Percentiles rank a stretch among this genome's conserved stretches.
These are phyloP conservation scores for Scedosporium aurantiacum DNA, from an alignment of 2,329 filamentous ascomycete species.

Conservation along the genomic window DNA sequence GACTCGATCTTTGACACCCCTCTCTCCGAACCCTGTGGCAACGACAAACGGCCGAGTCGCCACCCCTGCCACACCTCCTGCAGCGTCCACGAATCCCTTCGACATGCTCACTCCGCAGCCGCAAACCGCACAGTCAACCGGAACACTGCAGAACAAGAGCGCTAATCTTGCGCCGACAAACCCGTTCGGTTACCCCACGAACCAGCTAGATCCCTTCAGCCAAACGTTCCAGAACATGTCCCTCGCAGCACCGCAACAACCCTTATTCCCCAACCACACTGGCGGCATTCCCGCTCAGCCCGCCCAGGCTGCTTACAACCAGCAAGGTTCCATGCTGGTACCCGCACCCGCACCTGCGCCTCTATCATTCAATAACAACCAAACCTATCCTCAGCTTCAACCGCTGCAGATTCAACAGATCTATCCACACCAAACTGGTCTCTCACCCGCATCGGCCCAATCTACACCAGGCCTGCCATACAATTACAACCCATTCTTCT, in stretches of 20 bases:
- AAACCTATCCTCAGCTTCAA: slow-evolving; percentile 16
- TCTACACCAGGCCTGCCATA: neutral
- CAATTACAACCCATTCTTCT: slow-evolving; percentile 3
- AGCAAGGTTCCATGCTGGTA: slow-evolving; percentile 45
- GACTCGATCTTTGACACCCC: slow-evolving; percentile 44
- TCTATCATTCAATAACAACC: slow-evolving; percentile 23
- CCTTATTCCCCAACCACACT: slow-evolving; percentile 66
- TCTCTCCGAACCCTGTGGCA: slow-evolving; percentile 23
- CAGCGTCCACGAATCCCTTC: slow-evolving; percentile 56
- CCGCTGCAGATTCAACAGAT: slow-evolving; percentile 21
- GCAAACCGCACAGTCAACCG: slow-evolving; percentile 55
- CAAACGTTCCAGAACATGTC: slow-evolving; percentile 68
- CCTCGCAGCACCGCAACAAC: slow-evolving; percentile 43
- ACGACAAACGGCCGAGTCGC: slow-evolving; percentile 16
- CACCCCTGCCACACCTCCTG: slow-evolving; percentile 26
- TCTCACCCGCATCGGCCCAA: slow-evolving; percentile 2
- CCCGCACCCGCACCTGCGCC: slow-evolving; percentile 52
- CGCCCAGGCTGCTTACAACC: slow-evolving; percentile 9
- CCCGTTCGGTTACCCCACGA: slow-evolving; percentile 49
- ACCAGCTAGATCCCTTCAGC: slow-evolving; percentile 37
- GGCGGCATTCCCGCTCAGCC: slow-evolving; percentile 44
- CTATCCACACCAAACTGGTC: slow-evolving; percentile 26
- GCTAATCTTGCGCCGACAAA: slow-evolving; percentile 50
- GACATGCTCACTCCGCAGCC: slow-evolving; percentile 47
- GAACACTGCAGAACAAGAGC: slow-evolving; percentile 46